Evolutionary conservation across 73 alveolate genomes (phyloP), one percentile per base, ranked within the genome.

Genomic region (Paraurostyla sp.): DNA sequence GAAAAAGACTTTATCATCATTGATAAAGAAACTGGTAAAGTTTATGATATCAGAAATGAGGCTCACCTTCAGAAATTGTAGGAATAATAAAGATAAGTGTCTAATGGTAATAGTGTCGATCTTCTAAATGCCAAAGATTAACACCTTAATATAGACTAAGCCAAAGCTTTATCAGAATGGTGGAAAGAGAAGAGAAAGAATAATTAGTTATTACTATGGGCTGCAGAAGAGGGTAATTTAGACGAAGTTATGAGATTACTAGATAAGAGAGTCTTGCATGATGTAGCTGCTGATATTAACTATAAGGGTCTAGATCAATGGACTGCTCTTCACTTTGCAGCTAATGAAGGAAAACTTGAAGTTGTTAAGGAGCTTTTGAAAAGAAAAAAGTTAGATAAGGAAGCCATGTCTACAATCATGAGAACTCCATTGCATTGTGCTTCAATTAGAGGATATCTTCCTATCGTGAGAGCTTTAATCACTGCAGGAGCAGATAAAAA

Each of bases 351-450:
- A 49, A 57, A 71, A 54, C 25, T 16, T 22, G 91, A 84, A 22
- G 88, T 91, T 13, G 71, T 69, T 0, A 75, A 73, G 42, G 88
- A 82, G 32, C 88, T 93, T 16, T 29, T 93, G 11, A 82, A 81
- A 40, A 32, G 82, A 38, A 25, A 33, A 65, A 82, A 87, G 4
- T 48, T 82, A 29, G 92, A 81, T 32, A 35, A 59, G 33, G 92
- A 81, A 22, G 81, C 92, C 0, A 38, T 18, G 42, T 81, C 92
- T 38, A 22, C 85, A 0, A 82, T 83, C 85, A 89, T 87, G 63
- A 89, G 98, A 86, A 97, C 99, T 1, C 99, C 99, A 0, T 63
- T 97, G 30, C 97, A 96, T 90, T 65, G 95, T 30, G 94, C 99
- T 40, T 93, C 90, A 36, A 78, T 95, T 0, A 87, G 97, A 90